Evolutionary conservation across 495 filamentous ascomycete genomes (phyloP).

Genomic region (Hapsidospora chrysogenum): DNA sequence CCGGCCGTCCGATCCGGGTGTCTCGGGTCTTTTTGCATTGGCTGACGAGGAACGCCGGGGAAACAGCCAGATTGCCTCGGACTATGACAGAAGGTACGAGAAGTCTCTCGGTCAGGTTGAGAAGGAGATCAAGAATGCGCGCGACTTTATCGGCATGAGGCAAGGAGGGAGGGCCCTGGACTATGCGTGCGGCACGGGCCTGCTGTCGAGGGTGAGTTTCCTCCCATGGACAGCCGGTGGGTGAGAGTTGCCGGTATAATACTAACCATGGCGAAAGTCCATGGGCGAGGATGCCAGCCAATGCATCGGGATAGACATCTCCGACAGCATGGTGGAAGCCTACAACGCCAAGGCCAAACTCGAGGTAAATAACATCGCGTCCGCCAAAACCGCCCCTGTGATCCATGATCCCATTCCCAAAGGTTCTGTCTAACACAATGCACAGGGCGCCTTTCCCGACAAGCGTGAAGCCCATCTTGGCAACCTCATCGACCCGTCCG

Average conservation of each 20-base stretch:
- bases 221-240: neutral
- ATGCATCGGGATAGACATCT: slow-evolving; percentile 49
- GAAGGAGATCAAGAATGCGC: neutral
- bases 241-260: neutral
- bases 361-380: slow-evolving; percentile 23
- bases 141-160: neutral
- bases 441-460: slow-evolving; percentile 24
- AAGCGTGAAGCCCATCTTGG: slow-evolving; percentile 42
- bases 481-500: slow-evolving; percentile 32
- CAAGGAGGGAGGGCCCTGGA: slow-evolving; percentile 35
- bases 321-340: slow-evolving; percentile 43
- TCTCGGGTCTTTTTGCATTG: too few species aligned
- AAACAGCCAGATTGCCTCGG: neutral
- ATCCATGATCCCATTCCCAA: too few species aligned
- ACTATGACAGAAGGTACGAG: neutral
- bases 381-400: too few species aligned
- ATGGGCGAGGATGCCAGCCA: slow-evolving; percentile 43
- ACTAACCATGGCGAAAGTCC: slow-evolving; percentile 17
- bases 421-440: too few species aligned
- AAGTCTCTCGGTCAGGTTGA: neutral
- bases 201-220: slow-evolving; percentile 34
- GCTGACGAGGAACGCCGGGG: too few species aligned
- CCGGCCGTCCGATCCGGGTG: too few species aligned
- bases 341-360: slow-evolving; percentile 35
- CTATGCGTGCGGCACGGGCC: slow-evolving; percentile 61